phyloP scores from a whole-genome alignment of 495 filamentous ascomycete species.

The Entonaema liquescens region DNA sequence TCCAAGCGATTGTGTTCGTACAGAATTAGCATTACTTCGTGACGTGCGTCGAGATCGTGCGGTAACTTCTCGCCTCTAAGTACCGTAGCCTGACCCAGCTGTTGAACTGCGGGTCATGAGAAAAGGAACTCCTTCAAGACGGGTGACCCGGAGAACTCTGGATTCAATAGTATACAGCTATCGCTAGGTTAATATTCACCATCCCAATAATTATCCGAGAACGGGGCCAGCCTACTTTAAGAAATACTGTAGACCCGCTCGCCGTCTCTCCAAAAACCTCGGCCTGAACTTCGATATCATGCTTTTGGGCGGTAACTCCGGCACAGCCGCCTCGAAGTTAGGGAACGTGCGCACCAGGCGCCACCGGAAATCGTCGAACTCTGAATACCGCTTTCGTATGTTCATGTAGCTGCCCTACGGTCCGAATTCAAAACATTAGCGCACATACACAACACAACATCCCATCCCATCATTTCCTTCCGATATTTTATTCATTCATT shows the following conservation, averaged over 20 bases:
- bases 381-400: constrained; percentile 67
- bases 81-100: not conserved
- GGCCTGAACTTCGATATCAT: constrained; percentile 62
- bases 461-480: not conserved
- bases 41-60: constrained; percentile 32
- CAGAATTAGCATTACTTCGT: constrained; percentile 49
- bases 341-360: constrained; percentile 63
- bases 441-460: no score
- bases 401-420: constrained; percentile 61
- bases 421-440: not conserved
- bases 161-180: constrained; percentile 66
- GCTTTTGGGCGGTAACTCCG: constrained; percentile 64
- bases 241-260: constrained; percentile 64
- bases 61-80: not conserved
- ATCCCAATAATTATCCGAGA: not conserved
- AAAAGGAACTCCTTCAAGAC: constrained; percentile 67
- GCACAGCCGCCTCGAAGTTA: constrained; percentile 62
- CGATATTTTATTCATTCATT: no score
- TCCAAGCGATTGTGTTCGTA: constrained; percentile 37
- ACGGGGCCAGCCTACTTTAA: constrained; percentile 52
- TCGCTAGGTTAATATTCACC: constrained; percentile 17
- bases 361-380: constrained; percentile 62
- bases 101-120: constrained; percentile 45
- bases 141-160: constrained; percentile 64
- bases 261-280: constrained; percentile 61